These are phyloP conservation scores for Rhodomyrtus tomentosa DNA, from an alignment of 345 rosid genomes.

Conservation along the genomic window DNA sequence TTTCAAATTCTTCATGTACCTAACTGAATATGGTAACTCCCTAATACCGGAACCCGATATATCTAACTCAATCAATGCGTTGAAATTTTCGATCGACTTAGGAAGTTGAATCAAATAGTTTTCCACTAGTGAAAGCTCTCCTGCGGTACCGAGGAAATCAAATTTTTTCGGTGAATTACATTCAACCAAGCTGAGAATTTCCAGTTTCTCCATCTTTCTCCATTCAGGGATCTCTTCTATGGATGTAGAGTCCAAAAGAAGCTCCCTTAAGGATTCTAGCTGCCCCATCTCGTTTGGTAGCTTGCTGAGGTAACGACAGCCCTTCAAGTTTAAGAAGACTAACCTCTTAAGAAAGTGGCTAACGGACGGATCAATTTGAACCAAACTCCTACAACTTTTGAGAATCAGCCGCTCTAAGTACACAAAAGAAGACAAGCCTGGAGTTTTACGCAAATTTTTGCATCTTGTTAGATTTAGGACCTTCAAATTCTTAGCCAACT, in stretches of 20 bases:
- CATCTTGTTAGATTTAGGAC: neutral
- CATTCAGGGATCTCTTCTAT: neutral
- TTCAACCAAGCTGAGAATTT: neutral
- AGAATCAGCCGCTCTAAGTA: neutral
- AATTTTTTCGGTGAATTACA: neutral
- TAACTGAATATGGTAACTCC: neutral
- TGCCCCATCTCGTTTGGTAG: neutral
- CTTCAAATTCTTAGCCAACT: neutral
- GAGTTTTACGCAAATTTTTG: neutral
- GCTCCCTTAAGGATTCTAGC: neutral
- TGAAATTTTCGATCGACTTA: neutral
- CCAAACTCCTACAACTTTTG: neutral
- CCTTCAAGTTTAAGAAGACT: neutral
- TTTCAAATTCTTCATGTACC: neutral
- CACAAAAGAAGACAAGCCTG: neutral
- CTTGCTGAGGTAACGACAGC: neutral
- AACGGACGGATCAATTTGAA: neutral
- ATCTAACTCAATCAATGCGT: neutral
- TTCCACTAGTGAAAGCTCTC: neutral
- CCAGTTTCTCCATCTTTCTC: fast-evolving
- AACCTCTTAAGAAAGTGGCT: neutral
- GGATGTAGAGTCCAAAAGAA: neutral
- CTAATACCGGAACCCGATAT: fast-evolving
- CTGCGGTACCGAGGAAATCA: fast-evolving
- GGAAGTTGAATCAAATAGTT: neutral